Conservation (phyloP, 2,329 filamentous ascomycete genomes). For the Trichoderma asperellum region DNA sequence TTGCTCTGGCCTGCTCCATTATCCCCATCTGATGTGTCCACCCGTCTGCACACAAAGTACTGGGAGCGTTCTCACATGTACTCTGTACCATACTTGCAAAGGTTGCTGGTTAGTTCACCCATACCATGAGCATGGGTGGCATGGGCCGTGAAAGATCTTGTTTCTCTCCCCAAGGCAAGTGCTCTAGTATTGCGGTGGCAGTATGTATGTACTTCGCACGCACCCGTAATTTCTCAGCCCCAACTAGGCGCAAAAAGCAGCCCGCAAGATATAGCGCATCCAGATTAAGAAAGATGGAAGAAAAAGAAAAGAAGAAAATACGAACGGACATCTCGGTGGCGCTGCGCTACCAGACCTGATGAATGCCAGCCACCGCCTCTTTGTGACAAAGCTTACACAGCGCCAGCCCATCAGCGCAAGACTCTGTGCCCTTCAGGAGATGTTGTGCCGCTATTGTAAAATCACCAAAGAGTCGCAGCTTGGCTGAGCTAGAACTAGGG, state of each 20-base stretch:
- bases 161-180: neutral
- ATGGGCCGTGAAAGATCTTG: constrained; percentile 21
- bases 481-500: constrained; percentile 28
- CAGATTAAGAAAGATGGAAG: neutral
- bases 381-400: constrained; percentile 13
- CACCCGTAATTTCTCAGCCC: neutral
- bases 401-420: constrained; percentile 2
- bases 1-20: constrained; percentile 13
- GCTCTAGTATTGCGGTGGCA: neutral
- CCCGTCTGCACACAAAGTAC: constrained; percentile 1
- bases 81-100: constrained; percentile 1
- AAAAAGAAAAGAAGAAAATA: neutral
- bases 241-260: constrained; percentile 32
- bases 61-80: neutral
- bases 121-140: constrained; percentile 2
- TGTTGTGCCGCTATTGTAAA: neutral
- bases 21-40: constrained; percentile 24
- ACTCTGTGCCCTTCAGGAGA: neutral
- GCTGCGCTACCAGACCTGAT: neutral
- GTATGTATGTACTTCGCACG: neutral
- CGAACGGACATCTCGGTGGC: neutral
- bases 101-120: neutral
- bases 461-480: neutral
- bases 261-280: constrained; percentile 27
- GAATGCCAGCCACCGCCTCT: neutral